Evolutionary conservation across 2,329 filamentous ascomycete genomes (phyloP).

Genomic region (Aspergillus aculeatinus): DNA sequence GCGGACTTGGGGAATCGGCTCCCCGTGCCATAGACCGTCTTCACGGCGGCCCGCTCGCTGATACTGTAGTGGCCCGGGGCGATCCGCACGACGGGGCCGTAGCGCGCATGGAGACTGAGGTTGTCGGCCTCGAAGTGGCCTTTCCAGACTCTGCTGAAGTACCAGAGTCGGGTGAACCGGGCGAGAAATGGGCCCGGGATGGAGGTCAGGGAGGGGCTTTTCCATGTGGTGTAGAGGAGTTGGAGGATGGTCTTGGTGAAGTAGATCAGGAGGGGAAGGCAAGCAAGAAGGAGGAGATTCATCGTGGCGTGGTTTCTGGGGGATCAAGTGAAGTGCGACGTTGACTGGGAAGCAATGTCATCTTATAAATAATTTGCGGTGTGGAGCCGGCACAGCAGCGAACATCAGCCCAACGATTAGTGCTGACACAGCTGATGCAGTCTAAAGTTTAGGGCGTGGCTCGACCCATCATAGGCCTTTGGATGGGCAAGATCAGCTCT

Average conservation of each 20-base stretch:
- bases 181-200: slow-evolving; percentile 49
- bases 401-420: too few species aligned
- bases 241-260: slow-evolving; percentile 16
- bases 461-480: too few species aligned
- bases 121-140: slow-evolving; percentile 43
- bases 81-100: slow-evolving; percentile 49
- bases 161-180: slow-evolving; percentile 48
- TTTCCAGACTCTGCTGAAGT: slow-evolving; percentile 37
- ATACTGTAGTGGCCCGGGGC: slow-evolving; percentile 52
- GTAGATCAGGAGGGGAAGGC: slow-evolving; percentile 13
- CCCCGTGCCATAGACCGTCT: slow-evolving; percentile 44
- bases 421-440: too few species aligned
- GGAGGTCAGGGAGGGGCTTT: slow-evolving; percentile 24
- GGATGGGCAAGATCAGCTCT: too few species aligned
- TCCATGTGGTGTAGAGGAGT: slow-evolving; percentile 22
- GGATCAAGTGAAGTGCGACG: background rate
- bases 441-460: too few species aligned
- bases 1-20: slow-evolving; percentile 42
- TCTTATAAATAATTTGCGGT: too few species aligned
- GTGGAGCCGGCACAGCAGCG: too few species aligned
- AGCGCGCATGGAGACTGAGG: slow-evolving; percentile 41
- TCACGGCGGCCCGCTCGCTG: slow-evolving; percentile 42
- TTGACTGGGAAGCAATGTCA: too few species aligned
- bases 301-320: background rate
- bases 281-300: slow-evolving; percentile 16